A percentile compares a stretch with the other conserved stretches of the same genome.
Evolutionary conservation across 1,284 basidiomycete species (phyloP).

Genomic region (Fomitopsis betulina): DNA sequence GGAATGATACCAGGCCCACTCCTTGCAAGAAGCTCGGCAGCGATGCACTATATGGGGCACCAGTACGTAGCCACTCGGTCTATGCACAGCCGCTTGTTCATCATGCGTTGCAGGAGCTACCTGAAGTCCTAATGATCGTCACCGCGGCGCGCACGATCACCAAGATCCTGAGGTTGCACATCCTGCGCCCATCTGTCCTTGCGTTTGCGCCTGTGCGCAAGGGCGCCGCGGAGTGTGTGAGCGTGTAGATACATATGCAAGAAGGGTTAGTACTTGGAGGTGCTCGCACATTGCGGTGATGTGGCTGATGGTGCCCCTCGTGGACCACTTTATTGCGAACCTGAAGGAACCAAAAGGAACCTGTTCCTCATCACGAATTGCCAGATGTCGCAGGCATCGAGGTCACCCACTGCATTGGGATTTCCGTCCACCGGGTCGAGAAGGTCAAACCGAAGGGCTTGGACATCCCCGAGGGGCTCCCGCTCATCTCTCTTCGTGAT

Average conservation of each 20-base stretch:
- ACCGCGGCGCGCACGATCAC: conserved; percentile 63
- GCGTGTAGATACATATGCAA: conserved; percentile 86
- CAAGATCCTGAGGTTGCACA: conserved; percentile 75
- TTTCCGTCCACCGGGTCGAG: too few species aligned
- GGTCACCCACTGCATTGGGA: too few species aligned
- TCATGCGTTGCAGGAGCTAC: conserved; percentile 68
- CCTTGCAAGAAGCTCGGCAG: conserved; percentile 95
- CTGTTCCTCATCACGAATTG: too few species aligned
- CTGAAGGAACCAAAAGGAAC: too few species aligned
- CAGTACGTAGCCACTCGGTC: conserved; percentile 42
- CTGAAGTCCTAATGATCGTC: conserved; percentile 85
- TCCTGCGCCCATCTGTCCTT: conserved; percentile 86
- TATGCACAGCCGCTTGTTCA: not conserved
- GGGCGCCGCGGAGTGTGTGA: conserved; percentile 38
- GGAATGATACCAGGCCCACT: conserved; percentile 76
- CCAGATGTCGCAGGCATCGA: too few species aligned
- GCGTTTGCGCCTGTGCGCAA: conserved; percentile 72
- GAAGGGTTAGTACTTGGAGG: conserved; percentile 90
- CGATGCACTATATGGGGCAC: conserved; percentile 89
- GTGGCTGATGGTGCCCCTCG: conserved; percentile 70
- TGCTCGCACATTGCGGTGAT: conserved; percentile 92
- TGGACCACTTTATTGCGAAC: conserved; percentile 78
- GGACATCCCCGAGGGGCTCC: too few species aligned
- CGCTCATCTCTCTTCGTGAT: too few species aligned
- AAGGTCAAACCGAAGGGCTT: too few species aligned